phyloP scores from a whole-genome alignment of 306 rosid genomes.

The Pyrus pyrifolia region DNA sequence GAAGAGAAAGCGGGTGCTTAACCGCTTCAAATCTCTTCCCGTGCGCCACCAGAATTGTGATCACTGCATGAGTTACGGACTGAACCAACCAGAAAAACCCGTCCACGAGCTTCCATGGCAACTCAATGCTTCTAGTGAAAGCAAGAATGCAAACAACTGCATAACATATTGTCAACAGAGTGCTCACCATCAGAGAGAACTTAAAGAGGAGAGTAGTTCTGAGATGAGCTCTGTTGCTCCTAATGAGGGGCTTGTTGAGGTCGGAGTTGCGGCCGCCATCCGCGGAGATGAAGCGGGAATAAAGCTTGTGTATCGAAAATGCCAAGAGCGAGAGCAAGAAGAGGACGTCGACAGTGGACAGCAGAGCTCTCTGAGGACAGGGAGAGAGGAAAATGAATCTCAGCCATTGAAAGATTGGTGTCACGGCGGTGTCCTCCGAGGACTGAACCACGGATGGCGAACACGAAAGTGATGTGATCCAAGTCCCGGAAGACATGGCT shows the following conservation, averaged over 20 bases:
- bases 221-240: constrained; percentile 5
- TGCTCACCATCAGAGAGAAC: constrained; percentile 39
- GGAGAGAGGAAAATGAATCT: constrained; percentile 71
- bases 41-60: constrained; percentile 48
- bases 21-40: constrained; percentile 51
- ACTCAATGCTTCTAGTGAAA: constrained; percentile 23
- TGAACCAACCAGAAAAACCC: constrained; percentile 72
- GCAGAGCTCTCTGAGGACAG: constrained; percentile 76
- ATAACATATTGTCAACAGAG: constrained; percentile 39
- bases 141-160: constrained; percentile 34
- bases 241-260: constrained; percentile 47
- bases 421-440: constrained; percentile 24
- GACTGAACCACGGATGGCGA: constrained; percentile 31
- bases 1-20: constrained; percentile 59
- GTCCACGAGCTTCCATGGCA: constrained; percentile 45
- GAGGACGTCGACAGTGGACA: constrained; percentile 39
- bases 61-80: constrained; percentile 51
- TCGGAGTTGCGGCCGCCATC: constrained; percentile 24
- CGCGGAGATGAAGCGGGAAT: constrained; percentile 38
- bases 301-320: constrained; percentile 49
- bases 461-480: constrained; percentile 59
- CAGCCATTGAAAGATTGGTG: constrained; percentile 48
- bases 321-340: constrained; percentile 42
- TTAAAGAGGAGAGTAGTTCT: constrained; percentile 54
- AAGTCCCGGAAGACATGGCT: constrained; percentile 39